Evolutionary conservation across 2,329 filamentous ascomycete species (phyloP).

Genomic region (Ceratocystis eucalypticola): DNA sequence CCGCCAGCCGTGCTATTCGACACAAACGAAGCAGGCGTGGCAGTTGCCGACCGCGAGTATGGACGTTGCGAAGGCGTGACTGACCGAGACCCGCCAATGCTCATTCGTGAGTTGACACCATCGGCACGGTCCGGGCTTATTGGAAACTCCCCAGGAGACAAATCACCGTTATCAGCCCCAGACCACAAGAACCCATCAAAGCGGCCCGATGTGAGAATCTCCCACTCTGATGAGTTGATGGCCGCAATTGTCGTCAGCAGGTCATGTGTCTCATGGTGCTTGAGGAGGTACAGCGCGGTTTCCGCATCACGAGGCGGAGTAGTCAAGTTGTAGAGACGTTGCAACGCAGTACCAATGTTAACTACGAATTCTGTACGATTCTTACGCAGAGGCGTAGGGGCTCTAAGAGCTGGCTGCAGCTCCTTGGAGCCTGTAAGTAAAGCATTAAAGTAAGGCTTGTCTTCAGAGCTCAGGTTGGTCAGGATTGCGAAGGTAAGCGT

Average conservation of each 20-base stretch:
- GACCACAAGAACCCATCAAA: constrained; percentile 96
- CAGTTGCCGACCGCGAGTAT: constrained; percentile 43
- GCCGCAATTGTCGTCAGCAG: constrained; percentile 76
- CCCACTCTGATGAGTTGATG: constrained; percentile 89
- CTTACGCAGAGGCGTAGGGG: constrained; percentile 55
- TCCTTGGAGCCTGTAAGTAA: constrained; percentile 51
- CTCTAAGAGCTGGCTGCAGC: constrained; percentile 43
- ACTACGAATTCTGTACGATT: constrained; percentile 59
- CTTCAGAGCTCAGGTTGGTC: constrained; percentile 64
- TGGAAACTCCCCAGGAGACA: constrained; percentile 38
- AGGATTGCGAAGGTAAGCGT: constrained; percentile 87
- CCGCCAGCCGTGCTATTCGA: constrained; percentile 38
- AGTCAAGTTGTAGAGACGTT: constrained; percentile 67
- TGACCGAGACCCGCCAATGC: constrained; percentile 14
- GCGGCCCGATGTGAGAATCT: constrained; percentile 81
- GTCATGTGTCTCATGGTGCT: constrained; percentile 68
- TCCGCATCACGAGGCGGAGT: constrained; percentile 71
- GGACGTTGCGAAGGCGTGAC: constrained; percentile 35
- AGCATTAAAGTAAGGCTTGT: constrained; percentile 71
- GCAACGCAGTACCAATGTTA: constrained; percentile 63
- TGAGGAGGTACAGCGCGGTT: constrained; percentile 71
- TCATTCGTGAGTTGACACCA: constrained; percentile 20
- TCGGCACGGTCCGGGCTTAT: constrained; percentile 28
- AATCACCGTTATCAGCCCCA: constrained; percentile 55
- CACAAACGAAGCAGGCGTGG: constrained; percentile 47